Base-by-base conservation (phyloP, 2,329 filamentous ascomycete species). In the Lachnellula willkommii region DNA sequence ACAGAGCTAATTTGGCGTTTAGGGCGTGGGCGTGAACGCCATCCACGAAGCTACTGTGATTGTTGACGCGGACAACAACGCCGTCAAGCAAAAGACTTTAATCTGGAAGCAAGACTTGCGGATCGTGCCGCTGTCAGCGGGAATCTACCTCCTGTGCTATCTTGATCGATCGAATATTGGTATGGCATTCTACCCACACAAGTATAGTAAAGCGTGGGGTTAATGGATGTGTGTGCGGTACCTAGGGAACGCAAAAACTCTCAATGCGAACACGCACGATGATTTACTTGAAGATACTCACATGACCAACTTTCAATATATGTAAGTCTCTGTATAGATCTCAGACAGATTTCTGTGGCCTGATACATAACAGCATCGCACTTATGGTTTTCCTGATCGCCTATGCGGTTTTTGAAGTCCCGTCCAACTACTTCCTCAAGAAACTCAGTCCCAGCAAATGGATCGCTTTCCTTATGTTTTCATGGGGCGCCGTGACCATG, bases 131-230 rank as follows among this genome's bases (percentile, higher is more conserved):
- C 71, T 88, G 14, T 81, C 77, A n/a, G 80, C 82, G 6, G 73
- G 70, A 52, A 85, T 88, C 50, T 89, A 87, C 68, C 75, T 88
- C 47, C 76, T 88, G 22, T 85, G 82, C 70, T 88, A 85, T 67
- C 77, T 88, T 24, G 85, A 88, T 69, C 76, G 82, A 45, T 79
- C 82, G 54, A 89, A 88, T 69, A 88, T 89, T 55, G 84, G 83
- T 75, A 55, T 47, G 63, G 46, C 17, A 39, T 2, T 50, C 24
- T 17, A 20, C n/a, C n/a, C n/a, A 37, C 43, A 32, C 35, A 20
- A 17, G 37, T 9, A 40, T n/a, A 40, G 37, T 12, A n/a, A n/a
- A 40, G n/a, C 4, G 8, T n/a, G 37, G 8, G 8, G 37, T 5
- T 6, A 24, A 22, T 51, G 11, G 42, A 36, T 42, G 2, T 32